Conservation (phyloP, 202 grass and related monocot species). For the Carex arenaria region DNA sequence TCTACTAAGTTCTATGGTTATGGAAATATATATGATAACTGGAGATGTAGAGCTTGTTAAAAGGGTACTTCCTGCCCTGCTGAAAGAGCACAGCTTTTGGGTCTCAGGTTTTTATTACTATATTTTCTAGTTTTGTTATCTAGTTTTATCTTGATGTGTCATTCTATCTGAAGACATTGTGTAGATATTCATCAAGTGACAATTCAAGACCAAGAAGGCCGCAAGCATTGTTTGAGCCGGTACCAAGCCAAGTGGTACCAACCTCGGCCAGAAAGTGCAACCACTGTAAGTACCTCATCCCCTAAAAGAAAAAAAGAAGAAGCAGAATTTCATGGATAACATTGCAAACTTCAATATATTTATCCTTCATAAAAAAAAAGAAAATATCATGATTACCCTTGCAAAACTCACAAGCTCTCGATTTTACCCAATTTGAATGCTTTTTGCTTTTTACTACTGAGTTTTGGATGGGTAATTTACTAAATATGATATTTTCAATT, state of each 20-base stretch:
- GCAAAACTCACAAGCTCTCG: background rate
- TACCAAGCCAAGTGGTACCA: slow-evolving; percentile 87
- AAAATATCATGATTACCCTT: background rate
- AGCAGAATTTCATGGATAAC: background rate
- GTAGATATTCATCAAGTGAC: slow-evolving; percentile 74
- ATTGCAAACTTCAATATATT: background rate
- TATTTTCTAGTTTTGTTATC: background rate
- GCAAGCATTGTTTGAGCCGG: slow-evolving; percentile 48
- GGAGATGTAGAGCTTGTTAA: slow-evolving; percentile 54
- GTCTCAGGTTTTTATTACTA: slow-evolving; percentile 62
- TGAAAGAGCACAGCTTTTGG: slow-evolving; percentile 96
- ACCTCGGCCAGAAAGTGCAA: slow-evolving; percentile 92
- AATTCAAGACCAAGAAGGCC: slow-evolving; percentile 51
- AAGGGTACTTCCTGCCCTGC: slow-evolving; percentile 42
- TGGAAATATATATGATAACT: slow-evolving; percentile 65
- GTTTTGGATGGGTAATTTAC: background rate
- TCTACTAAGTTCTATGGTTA: slow-evolving; percentile 85
- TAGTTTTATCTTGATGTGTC: background rate
- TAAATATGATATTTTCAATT: background rate
- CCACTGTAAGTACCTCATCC: slow-evolving; percentile 42
- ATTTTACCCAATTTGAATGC: background rate
- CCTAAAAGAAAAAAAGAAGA: background rate
- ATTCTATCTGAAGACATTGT: slow-evolving; percentile 20
- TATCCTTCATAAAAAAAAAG: background rate
- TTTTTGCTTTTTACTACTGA: background rate